These are phyloP conservation scores for Salix udensis DNA, from an alignment of 345 rosid genomes.

Conservation along the genomic window DNA sequence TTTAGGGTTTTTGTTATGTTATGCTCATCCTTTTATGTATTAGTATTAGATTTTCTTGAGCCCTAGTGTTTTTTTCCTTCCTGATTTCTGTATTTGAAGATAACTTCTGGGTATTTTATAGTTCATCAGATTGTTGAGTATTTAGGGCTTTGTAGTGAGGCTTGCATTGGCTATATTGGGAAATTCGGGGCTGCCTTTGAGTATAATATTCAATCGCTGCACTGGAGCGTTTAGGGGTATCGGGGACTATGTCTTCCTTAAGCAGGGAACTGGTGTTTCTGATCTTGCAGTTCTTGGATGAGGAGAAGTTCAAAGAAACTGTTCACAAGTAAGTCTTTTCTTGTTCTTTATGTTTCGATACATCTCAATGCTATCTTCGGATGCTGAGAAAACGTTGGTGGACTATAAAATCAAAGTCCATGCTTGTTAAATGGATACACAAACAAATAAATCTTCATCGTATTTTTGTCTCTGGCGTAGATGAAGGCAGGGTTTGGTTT, in stretches of 20 bases:
- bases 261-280: conserved; percentile 25
- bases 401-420: neutral
- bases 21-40: neutral
- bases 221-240: conserved; percentile 44
- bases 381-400: neutral
- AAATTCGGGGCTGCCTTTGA: neutral
- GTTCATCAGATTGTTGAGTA: conserved; percentile 1
- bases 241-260: conserved; percentile 34
- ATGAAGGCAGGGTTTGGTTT: neutral
- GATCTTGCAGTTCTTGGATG: conserved; percentile 24
- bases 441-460: neutral
- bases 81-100: neutral
- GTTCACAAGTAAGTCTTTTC: conserved; percentile 20
- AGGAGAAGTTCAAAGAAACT: conserved; percentile 27
- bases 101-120: conserved; percentile 6
- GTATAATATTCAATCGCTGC: conserved; percentile 24
- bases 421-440: neutral
- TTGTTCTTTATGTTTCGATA: neutral
- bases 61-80: neutral
- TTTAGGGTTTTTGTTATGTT: neutral
- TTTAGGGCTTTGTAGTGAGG: conserved; percentile 2
- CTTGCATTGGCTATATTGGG: conserved; percentile 3
- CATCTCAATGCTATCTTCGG: neutral
- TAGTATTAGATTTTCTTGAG: neutral
- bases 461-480: neutral